These are phyloP conservation scores for Pleurotus pulmonarius DNA, from an alignment of 768 basidiomycete genomes.

Conservation along the genomic window DNA sequence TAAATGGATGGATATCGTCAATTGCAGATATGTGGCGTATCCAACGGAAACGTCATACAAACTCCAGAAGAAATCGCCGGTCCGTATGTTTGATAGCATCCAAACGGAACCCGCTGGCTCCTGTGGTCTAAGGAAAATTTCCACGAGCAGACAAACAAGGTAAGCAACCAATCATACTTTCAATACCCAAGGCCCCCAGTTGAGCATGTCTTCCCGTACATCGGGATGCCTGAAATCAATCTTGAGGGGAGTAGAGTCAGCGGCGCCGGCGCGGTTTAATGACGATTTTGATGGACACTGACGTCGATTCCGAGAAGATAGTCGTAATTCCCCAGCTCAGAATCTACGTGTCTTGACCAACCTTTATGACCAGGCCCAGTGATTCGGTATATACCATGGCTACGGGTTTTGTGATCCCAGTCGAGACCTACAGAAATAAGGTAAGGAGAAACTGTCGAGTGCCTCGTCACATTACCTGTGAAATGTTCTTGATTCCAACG, in stretches of 20 bases:
- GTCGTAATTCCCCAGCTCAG: slow-evolving; percentile 86
- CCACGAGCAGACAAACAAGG: slow-evolving; percentile 1
- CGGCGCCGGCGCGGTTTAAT: not conserved
- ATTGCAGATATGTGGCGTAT: not conserved
- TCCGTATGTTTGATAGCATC: slow-evolving; percentile 94
- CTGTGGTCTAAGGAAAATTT: slow-evolving; percentile 48
- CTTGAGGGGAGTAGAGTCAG: slow-evolving; percentile 29
- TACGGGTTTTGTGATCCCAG: slow-evolving; percentile 69
- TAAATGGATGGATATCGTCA: slow-evolving; percentile 18
- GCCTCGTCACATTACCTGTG: slow-evolving; percentile 43
- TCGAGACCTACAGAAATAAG: slow-evolving; percentile 58
- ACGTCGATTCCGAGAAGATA: slow-evolving; percentile 77
- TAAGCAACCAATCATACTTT: slow-evolving; percentile 22
- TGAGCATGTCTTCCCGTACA: slow-evolving; percentile 67
- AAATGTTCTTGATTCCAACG: slow-evolving; percentile 80
- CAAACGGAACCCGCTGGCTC: slow-evolving; percentile 72
- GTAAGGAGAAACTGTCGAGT: not conserved
- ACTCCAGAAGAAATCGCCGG: slow-evolving; percentile 59
- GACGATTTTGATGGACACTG: slow-evolving; percentile 15
- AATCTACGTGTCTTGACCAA: slow-evolving; percentile 81
- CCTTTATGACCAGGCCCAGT: slow-evolving; percentile 61
- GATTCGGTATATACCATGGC: slow-evolving; percentile 70
- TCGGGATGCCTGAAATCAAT: slow-evolving; percentile 83
- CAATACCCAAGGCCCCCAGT: slow-evolving; percentile 81
- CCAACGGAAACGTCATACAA: slow-evolving; percentile 40